Evolutionary conservation across 352 stramenopile species (phyloP).

Genomic region (Globisporangium paroecandrum): DNA sequence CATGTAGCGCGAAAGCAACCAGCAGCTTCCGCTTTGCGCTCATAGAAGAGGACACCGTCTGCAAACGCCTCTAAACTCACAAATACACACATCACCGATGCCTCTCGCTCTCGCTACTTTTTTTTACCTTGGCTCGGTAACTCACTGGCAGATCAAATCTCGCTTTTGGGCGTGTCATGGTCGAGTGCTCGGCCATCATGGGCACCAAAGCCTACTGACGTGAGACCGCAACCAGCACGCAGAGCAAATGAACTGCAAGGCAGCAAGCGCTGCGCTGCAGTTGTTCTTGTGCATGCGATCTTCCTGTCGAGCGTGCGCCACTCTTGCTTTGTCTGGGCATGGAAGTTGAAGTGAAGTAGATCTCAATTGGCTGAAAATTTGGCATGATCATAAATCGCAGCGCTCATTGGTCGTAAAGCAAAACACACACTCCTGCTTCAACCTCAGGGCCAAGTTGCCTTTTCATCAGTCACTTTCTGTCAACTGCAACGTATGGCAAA

Average conservation of each 20-base stretch:
- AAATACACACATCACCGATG: background rate
- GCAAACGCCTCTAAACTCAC: background rate
- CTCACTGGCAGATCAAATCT: too few relatives aligned
- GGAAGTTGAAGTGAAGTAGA: too few relatives aligned
- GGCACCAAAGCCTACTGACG: too few relatives aligned
- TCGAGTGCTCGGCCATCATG: too few relatives aligned
- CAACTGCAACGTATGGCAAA: background rate
- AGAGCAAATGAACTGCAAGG: background rate
- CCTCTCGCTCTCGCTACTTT: background rate
- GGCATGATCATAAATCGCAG: too few relatives aligned
- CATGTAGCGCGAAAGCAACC: background rate
- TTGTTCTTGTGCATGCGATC: background rate
- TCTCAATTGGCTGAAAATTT: too few relatives aligned
- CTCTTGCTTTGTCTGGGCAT: too few relatives aligned
- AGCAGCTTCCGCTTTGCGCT: background rate
- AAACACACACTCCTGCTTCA: background rate
- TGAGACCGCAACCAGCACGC: background rate
- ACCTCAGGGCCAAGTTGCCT: background rate
- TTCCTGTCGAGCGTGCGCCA: background rate
- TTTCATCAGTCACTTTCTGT: background rate
- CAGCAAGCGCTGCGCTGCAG: background rate
- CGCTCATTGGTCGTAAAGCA: background rate
- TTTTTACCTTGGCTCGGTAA: too few relatives aligned
- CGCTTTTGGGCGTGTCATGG: too few relatives aligned
- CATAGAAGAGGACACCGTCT: background rate